Percentiles rank a stretch among this genome's conserved stretches.
Evolutionary conservation across 768 basidiomycete genomes (phyloP).

Genomic region (Amanita inopinata): DNA sequence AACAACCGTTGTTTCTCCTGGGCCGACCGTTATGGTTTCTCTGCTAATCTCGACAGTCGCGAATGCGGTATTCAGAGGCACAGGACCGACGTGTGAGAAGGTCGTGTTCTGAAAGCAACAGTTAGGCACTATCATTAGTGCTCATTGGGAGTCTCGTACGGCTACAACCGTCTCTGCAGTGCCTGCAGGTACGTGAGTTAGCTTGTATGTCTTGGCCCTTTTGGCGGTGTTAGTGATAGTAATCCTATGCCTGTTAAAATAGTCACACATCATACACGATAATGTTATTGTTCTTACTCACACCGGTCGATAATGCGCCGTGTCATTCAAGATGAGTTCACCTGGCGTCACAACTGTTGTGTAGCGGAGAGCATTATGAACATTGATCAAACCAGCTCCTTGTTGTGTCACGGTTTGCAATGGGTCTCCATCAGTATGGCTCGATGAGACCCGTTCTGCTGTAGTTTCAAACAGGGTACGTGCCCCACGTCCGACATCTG

Average conservation of each 20-base stretch:
- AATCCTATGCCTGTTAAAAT: slow-evolving; percentile 28
- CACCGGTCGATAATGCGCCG: slow-evolving; percentile 32
- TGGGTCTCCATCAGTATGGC: slow-evolving; percentile 30
- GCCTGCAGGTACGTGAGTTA: slow-evolving; percentile 37
- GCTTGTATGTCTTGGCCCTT: slow-evolving; percentile 25
- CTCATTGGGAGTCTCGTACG: slow-evolving; percentile 15
- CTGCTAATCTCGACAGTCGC: slow-evolving; percentile 35
- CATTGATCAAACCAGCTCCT: slow-evolving; percentile 48
- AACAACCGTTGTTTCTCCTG: slow-evolving; percentile 26
- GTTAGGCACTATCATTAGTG: not conserved
- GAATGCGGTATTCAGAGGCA: slow-evolving; percentile 29
- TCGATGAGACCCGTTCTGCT: slow-evolving; percentile 28
- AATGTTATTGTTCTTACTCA: slow-evolving; percentile 15
- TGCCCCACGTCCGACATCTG: slow-evolving; percentile 18
- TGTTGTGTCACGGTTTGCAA: slow-evolving; percentile 40
- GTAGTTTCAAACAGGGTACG: slow-evolving; percentile 39
- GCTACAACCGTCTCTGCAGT: slow-evolving; percentile 30
- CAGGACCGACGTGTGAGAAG: slow-evolving; percentile 31
- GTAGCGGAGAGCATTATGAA: slow-evolving; percentile 44
- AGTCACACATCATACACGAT: not conserved
- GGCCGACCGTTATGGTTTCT: slow-evolving; percentile 28
- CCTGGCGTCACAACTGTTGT: slow-evolving; percentile 36
- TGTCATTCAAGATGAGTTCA: slow-evolving; percentile 48
- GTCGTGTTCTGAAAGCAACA: slow-evolving; percentile 19
- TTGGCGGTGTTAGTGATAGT: slow-evolving; percentile 35